Evolutionary conservation across 495 filamentous ascomycete species (phyloP).

Genomic region (Aspergillus funiculosus): DNA sequence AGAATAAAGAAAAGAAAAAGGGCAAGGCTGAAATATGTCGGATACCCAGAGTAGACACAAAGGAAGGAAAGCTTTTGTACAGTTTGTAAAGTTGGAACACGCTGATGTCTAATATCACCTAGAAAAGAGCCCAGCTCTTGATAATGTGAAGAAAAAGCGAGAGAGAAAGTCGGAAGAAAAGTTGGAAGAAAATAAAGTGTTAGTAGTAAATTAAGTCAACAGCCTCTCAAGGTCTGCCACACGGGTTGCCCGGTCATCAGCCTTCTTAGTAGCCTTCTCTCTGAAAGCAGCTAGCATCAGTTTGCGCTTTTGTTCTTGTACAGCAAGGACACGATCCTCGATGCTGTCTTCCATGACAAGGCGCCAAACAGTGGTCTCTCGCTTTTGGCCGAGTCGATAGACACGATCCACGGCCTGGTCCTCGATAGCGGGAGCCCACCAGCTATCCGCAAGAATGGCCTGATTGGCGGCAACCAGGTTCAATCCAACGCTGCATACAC

Average conservation of each 20-base stretch:
- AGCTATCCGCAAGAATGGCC: constrained; percentile 76
- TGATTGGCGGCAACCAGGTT: constrained; percentile 88
- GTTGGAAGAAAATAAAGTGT: constrained; percentile 2
- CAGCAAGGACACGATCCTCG: constrained; percentile 78
- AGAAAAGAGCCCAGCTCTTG: neutral
- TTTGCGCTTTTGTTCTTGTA: constrained; percentile 76
- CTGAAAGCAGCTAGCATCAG: constrained; percentile 72
- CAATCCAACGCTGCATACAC: constrained; percentile 79
- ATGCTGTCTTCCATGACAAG: constrained; percentile 78
- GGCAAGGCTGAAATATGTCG: neutral
- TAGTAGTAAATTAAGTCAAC: constrained; percentile 30
- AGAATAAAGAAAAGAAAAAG: neutral
- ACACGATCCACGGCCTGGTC: constrained; percentile 92
- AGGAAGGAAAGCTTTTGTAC: neutral
- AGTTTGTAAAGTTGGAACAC: neutral
- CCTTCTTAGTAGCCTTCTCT: constrained; percentile 51
- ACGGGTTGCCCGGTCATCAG: constrained; percentile 43
- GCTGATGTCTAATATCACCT: neutral
- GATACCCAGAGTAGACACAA: neutral
- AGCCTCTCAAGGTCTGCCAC: constrained; percentile 56
- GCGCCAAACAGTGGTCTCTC: constrained; percentile 71
- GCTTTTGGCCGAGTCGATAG: constrained; percentile 78
- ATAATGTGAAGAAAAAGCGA: neutral
- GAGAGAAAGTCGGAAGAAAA: constrained; percentile 4
- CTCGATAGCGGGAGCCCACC: constrained; percentile 94